Evolutionary conservation across 352 stramenopile species (phyloP).

Genomic region (Phytophthora nicotianae): DNA sequence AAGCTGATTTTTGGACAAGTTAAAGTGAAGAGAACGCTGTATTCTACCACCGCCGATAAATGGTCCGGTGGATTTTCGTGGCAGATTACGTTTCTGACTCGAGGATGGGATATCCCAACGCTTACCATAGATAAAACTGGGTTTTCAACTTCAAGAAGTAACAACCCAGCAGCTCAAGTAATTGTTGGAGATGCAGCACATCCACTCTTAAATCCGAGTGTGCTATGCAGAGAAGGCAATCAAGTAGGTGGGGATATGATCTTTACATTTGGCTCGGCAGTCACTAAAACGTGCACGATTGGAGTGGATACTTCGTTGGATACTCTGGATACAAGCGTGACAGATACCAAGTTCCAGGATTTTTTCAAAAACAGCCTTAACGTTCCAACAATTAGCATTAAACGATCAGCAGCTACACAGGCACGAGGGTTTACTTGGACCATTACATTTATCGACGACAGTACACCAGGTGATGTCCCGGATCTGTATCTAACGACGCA

Average conservation of each 20-base stretch:
- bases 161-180: slow-evolving; percentile 15
- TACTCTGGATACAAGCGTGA: slow-evolving; percentile 29
- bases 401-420: slow-evolving; percentile 61
- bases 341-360: slow-evolving; percentile 40
- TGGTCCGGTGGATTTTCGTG: slow-evolving; percentile 95
- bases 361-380: slow-evolving; percentile 55
- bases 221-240: slow-evolving; percentile 88
- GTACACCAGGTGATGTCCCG: slow-evolving; percentile 83
- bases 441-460: slow-evolving; percentile 68
- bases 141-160: slow-evolving; percentile 32
- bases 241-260: slow-evolving; percentile 89
- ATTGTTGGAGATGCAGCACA: slow-evolving; percentile 55
- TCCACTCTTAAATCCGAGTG: slow-evolving; percentile 23
- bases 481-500: slow-evolving; percentile 25
- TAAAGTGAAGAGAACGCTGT: slow-evolving; percentile 75
- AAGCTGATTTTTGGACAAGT: slow-evolving; percentile 88
- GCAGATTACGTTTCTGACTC: slow-evolving; percentile 91
- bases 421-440: slow-evolving; percentile 82
- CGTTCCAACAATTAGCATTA: slow-evolving; percentile 53
- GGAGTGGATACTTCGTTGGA: slow-evolving; percentile 43
- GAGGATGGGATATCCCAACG: slow-evolving; percentile 85
- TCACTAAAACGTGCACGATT: slow-evolving; percentile 54
- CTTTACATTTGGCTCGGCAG: slow-evolving; percentile 54
- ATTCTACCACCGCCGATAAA: slow-evolving; percentile 73
- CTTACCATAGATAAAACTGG: slow-evolving; percentile 45